A percentile compares a stretch with the other conserved stretches of the same genome.
phyloP scores from a whole-genome alignment of 179 eudicot species.

The Patellifolia procumbens region DNA sequence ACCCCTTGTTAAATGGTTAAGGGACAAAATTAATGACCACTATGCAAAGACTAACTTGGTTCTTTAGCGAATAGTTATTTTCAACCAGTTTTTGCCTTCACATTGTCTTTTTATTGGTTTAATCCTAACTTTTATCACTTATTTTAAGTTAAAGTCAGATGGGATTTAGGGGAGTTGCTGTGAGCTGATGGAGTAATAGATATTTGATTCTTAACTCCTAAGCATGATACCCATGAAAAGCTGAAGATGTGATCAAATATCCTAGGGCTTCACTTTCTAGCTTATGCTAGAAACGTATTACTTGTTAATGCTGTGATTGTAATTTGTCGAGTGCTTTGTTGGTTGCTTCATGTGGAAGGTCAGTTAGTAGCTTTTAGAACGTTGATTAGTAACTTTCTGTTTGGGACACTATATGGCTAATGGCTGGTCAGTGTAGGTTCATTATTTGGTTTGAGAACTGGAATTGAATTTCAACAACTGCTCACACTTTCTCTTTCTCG shows the following conservation, averaged over 20 bases:
- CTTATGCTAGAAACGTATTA: background rate
- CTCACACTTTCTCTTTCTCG: background rate
- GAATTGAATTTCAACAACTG: background rate
- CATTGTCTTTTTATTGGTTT: background rate
- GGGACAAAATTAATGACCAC: no score
- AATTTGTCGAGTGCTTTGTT: slow-evolving; percentile 5
- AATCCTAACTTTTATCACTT: background rate
- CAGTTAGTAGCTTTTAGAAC: background rate
- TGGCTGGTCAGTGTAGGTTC: background rate
- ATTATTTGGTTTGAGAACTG: background rate
- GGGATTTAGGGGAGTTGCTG: no score
- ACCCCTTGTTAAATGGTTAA: no score
- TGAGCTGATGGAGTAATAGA: background rate
- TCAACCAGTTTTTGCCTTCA: background rate
- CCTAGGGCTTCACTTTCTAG: background rate
- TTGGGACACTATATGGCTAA: background rate
- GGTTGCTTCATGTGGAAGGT: background rate
- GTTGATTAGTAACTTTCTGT: background rate
- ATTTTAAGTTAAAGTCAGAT: background rate
- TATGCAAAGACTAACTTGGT: no score
- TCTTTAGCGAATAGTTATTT: background rate
- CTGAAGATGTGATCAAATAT: background rate
- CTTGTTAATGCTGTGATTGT: background rate
- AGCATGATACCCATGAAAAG: background rate
- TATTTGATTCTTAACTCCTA: background rate